These are phyloP conservation scores for Dothideomycetes sp. DNA, from an alignment of 2,329 filamentous ascomycete genomes.

Conservation along the genomic window DNA sequence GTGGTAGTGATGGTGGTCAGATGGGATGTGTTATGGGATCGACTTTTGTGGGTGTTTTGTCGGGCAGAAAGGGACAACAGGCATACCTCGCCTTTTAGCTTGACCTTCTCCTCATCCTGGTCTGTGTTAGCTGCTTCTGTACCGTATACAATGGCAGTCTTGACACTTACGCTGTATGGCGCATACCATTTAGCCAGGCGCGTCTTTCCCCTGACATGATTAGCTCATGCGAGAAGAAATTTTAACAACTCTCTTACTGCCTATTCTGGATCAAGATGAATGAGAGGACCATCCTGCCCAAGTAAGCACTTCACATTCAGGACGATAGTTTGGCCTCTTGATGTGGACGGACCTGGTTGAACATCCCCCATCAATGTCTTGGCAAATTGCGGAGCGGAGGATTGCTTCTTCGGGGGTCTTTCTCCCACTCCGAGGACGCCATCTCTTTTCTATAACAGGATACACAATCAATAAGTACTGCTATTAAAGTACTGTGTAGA, in stretches of 20 bases:
- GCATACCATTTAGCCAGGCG: slow-evolving; percentile 98
- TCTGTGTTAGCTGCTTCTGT: too few species aligned
- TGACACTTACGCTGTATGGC: slow-evolving; percentile 64
- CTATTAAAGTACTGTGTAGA: too few species aligned
- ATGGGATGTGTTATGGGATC: slow-evolving; percentile 8
- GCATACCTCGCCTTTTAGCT: slow-evolving; percentile 87
- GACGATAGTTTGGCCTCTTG: not conserved
- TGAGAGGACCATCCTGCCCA: slow-evolving; percentile 54
- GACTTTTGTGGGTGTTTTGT: slow-evolving; percentile 3
- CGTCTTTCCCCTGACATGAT: slow-evolving; percentile 72
- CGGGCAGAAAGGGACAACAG: slow-evolving; percentile 16
- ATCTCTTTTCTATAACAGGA: too few species aligned
- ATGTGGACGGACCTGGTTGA: not conserved
- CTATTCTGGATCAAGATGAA: slow-evolving; percentile 87
- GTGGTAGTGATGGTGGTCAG: slow-evolving; percentile 10
- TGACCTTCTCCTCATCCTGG: slow-evolving; percentile 94
- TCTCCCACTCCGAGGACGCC: not conserved
- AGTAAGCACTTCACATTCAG: slow-evolving; percentile 1
- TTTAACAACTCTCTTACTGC: slow-evolving; percentile 47
- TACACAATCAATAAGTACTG: too few species aligned
- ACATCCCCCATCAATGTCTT: slow-evolving; percentile 3
- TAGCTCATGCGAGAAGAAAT: not conserved
- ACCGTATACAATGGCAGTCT: too few species aligned
- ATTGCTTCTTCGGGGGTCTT: not conserved
- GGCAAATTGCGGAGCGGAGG: slow-evolving; percentile 11